Evolutionary conservation across 306 rosid species (phyloP).

Genomic region (Amphicarpaea edgeworthii): DNA sequence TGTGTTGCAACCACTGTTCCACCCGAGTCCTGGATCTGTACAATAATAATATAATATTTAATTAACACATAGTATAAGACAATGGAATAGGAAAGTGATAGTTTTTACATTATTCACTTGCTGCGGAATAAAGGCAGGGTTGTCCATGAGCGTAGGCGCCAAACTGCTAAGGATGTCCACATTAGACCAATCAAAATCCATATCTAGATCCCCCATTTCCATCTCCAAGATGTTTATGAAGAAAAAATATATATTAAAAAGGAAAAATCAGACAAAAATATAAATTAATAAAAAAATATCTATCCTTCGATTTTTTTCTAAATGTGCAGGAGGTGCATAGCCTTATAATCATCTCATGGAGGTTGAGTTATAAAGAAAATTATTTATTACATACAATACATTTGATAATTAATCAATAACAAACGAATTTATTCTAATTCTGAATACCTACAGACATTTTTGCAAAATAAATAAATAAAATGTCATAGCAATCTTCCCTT

Average conservation of each 20-base stretch:
- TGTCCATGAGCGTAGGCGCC: neutral
- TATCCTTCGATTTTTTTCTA: neutral
- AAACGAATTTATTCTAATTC: neutral
- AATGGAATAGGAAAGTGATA: neutral
- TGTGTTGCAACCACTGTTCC: neutral
- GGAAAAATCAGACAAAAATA: neutral
- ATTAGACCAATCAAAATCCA: neutral
- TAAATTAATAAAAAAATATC: neutral
- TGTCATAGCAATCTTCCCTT: neutral
- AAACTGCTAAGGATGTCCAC: neutral
- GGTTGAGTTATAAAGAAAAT: neutral
- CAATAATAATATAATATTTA: neutral
- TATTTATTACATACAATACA: neutral
- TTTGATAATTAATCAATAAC: neutral
- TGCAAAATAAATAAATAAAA: neutral
- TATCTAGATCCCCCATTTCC: neutral
- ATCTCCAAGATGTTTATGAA: neutral
- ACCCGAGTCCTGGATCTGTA: neutral
- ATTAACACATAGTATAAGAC: neutral
- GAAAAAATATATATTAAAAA: neutral
- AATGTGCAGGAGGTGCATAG: neutral
- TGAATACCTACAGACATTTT: neutral
- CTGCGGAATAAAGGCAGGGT: neutral
- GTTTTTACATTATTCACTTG: neutral
- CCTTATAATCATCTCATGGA: neutral